These are phyloP conservation scores for Didymella glomerata DNA, from an alignment of 2,329 filamentous ascomycete species.

Conservation along the genomic window DNA sequence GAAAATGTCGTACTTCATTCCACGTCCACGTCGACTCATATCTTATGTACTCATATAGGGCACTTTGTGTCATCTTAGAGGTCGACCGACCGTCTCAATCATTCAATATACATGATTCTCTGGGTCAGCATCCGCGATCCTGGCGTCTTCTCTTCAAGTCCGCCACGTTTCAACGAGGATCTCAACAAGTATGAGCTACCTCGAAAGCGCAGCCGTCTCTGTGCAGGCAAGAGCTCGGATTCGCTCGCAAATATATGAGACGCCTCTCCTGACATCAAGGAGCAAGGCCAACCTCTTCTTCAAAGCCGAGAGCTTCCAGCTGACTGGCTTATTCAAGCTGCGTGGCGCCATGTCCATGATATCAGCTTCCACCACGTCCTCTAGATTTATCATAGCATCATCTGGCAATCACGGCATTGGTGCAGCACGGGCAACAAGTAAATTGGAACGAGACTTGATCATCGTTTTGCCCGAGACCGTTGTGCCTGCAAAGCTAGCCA, in stretches of 20 bases:
- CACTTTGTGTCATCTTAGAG: background rate
- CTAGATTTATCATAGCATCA: conserved; percentile 10
- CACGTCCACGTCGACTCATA: too few species aligned
- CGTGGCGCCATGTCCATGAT: conserved; percentile 15
- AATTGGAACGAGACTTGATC: conserved; percentile 8
- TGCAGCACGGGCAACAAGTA: conserved; percentile 7
- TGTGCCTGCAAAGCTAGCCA: conserved; percentile 7
- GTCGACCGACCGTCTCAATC: background rate
- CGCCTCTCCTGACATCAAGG: conserved; percentile 7
- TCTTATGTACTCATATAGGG: too few species aligned
- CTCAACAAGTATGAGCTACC: background rate
- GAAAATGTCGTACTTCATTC: background rate
- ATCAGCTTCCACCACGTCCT: background rate
- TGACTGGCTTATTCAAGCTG: conserved; percentile 19
- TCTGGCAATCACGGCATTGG: conserved; percentile 13
- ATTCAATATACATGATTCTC: background rate
- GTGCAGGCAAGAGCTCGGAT: conserved; percentile 11
- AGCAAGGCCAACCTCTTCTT: conserved; percentile 7
- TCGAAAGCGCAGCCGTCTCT: conserved; percentile 7
- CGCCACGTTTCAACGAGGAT: background rate
- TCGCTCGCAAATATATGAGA: conserved; percentile 14
- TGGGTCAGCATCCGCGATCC: background rate
- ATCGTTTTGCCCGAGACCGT: conserved; percentile 13
- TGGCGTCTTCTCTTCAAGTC: background rate
- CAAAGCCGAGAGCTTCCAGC: conserved; percentile 19